Evolutionary conservation across 1,284 basidiomycete species (phyloP).

Genomic region (Volvariella volvacea): DNA sequence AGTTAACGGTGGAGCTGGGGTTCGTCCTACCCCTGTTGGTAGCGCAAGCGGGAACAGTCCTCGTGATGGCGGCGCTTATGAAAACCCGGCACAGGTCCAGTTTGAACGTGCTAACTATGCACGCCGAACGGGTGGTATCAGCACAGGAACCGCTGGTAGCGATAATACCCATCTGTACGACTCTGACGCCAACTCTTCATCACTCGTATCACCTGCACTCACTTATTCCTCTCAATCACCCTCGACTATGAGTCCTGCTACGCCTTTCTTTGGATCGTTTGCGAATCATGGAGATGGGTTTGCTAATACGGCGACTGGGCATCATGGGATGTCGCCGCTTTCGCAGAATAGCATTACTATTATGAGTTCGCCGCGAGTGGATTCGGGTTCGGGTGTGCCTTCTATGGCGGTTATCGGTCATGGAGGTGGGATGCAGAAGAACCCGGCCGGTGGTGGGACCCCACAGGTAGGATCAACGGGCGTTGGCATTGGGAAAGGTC

Average conservation of each 20-base stretch:
- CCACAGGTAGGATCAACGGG: no score
- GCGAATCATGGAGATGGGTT: constrained; percentile 20
- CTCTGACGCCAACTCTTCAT: constrained; percentile 29
- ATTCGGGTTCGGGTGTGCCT: no score
- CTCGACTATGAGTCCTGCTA: constrained; percentile 55
- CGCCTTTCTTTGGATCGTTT: constrained; percentile 50
- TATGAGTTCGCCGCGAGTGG: no score
- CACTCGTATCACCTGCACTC: constrained; percentile 49
- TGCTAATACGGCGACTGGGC: constrained; percentile 8
- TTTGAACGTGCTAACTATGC: constrained; percentile 1
- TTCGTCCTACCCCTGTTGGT: background rate
- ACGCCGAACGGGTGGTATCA: background rate
- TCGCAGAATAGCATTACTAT: no score
- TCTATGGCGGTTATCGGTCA: no score
- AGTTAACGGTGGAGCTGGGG: no score
- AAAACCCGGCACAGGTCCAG: no score
- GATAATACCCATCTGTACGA: constrained; percentile 11
- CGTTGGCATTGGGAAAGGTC: no score
- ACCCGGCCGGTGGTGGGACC: no score
- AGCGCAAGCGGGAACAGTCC: background rate
- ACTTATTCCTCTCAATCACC: constrained; percentile 55
- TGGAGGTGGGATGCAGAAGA: no score
- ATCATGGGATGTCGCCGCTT: constrained; percentile 1
- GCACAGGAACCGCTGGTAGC: background rate
- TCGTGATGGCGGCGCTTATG: no score